These are phyloP conservation scores for Lactarius psammicola DNA, from an alignment of 768 basidiomycete genomes.

Conservation along the genomic window DNA sequence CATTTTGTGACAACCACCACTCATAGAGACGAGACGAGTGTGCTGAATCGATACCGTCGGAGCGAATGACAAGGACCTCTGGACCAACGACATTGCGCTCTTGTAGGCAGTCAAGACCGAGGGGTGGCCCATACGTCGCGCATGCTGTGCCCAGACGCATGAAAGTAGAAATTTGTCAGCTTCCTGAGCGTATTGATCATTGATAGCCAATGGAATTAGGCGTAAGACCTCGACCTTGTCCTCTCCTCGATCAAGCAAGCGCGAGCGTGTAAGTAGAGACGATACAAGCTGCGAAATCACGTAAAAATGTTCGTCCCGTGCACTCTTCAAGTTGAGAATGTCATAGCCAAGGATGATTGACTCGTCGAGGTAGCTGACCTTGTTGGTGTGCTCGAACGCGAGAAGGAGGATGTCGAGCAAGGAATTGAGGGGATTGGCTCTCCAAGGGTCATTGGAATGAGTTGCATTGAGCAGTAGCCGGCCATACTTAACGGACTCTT, in stretches of 20 bases:
- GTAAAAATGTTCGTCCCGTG: no score
- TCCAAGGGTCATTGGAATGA: background rate
- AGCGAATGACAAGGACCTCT: background rate
- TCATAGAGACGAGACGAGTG: background rate
- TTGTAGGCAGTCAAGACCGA: background rate
- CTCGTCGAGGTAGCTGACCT: background rate
- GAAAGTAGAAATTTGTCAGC: background rate
- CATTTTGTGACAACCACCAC: no score
- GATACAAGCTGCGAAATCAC: background rate
- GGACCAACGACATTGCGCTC: background rate
- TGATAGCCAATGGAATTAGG: background rate
- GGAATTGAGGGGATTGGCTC: background rate
- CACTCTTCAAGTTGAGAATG: background rate
- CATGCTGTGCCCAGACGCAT: background rate
- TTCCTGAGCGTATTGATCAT: background rate
- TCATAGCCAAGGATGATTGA: background rate
- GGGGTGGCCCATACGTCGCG: background rate
- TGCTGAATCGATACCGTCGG: no score
- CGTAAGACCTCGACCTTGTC: background rate
- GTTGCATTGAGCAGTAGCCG: background rate
- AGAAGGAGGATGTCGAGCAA: background rate
- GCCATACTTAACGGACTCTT: conserved; percentile 1
- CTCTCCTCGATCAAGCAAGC: background rate
- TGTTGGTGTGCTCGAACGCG: background rate
- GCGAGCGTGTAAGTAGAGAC: background rate